These are phyloP conservation scores for Dactylorhiza incarnata DNA, from an alignment of 106 monocot genomes.

Conservation along the genomic window DNA sequence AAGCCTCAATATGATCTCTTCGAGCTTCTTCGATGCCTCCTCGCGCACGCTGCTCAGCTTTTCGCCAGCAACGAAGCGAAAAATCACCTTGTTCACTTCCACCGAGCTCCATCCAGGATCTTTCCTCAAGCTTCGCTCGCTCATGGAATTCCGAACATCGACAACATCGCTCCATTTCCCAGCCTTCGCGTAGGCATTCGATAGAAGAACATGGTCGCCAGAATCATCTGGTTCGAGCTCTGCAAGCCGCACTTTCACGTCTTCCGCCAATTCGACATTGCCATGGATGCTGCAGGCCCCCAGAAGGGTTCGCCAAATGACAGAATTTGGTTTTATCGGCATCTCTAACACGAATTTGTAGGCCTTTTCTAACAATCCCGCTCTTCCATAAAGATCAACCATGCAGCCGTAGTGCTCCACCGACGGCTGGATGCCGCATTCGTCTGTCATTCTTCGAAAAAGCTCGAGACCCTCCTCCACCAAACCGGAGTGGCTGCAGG, in stretches of 20 bases:
- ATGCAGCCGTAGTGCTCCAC: constrained; percentile 73
- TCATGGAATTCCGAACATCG: constrained; percentile 38
- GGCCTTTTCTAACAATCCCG: constrained; percentile 54
- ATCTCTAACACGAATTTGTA: constrained; percentile 34
- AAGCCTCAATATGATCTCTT: constrained; percentile 34
- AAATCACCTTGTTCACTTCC: constrained; percentile 32
- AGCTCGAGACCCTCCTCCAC: constrained; percentile 29
- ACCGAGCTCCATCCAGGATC: constrained; percentile 64
- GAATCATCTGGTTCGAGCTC: constrained; percentile 48
- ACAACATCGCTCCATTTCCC: constrained; percentile 55
- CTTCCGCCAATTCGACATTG: constrained; percentile 38
- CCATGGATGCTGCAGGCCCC: constrained; percentile 72
- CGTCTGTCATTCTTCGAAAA: constrained; percentile 38
- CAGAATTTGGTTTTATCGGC: constrained; percentile 44
- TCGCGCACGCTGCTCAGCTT: constrained; percentile 4
- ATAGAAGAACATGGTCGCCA: constrained; percentile 42
- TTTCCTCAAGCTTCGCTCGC: constrained; percentile 28
- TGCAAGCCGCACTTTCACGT: constrained; percentile 28
- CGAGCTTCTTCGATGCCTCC: constrained; percentile 32
- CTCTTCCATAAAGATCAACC: constrained; percentile 64
- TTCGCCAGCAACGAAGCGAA: constrained; percentile 33
- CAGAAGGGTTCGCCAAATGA: constrained; percentile 67
- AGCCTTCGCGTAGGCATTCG: constrained; percentile 43
- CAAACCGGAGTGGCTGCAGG: constrained; percentile 63
- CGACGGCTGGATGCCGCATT: constrained; percentile 28